Evolutionary conservation across 2,329 filamentous ascomycete genomes (phyloP), one percentile per base, ranked within the genome.

Genomic region (Xylariaceae sp.): DNA sequence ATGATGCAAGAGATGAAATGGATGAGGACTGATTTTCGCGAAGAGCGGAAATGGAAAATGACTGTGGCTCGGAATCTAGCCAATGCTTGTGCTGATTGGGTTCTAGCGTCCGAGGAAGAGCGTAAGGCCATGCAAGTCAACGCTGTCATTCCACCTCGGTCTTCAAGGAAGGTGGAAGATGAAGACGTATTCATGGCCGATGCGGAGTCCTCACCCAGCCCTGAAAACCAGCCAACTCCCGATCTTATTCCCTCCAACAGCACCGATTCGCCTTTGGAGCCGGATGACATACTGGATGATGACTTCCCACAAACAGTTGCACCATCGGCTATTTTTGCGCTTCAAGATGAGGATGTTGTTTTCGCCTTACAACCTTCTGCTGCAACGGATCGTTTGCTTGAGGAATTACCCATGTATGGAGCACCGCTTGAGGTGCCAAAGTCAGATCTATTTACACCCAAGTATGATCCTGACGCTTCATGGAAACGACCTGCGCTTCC

Each of bases 1-100:
- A 66, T 97, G 44, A 71, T 98, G 23, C 80, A 90, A 55, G 91
- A 98, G 70, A 88, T 92, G 79, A 95, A 91, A 65, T 97, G 92
- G 92, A 94, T 98, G 88, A 82, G 91, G 40, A 96, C 90, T 2
- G 93, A 98, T 66, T 97, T 96, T 60, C 80, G 86, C 41, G 88
- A 96, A 66, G 93, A 97, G 65, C 76, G 89, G 33, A 95, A 95
- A 64, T 95, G 91, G 90, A 97, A 96, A 68, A 83, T 82, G 61
- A 80, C 86, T 2, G 79, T 85, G 27, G 91, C 91, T 5, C 85
- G 84, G 47, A 89, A 84, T 46, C 74, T 95, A 48, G 93, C 90
- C 1, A 74, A 83, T 58, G 87, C 85, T 58, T 97, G 92, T 65
- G 88, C 85, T 0, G 84, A 92, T 55, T 98, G 88, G 80, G 77